Evolutionary conservation across 495 filamentous ascomycete genomes (phyloP).

Genomic region (Staphylotrichum tortipilum): DNA sequence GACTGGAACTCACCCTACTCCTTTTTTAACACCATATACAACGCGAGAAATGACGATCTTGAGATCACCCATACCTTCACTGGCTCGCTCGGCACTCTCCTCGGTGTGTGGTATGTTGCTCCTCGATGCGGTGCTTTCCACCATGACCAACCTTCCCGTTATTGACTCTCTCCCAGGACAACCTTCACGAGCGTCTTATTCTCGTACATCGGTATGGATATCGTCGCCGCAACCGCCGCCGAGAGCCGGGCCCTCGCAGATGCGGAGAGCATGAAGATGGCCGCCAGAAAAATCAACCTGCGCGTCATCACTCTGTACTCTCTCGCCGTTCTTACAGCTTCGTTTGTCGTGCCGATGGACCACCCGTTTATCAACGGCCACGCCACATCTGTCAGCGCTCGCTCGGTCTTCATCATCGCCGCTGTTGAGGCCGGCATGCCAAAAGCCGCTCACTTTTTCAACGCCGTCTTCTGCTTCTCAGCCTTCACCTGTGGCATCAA

Average conservation of each 20-base stretch:
- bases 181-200: conserved; percentile 37
- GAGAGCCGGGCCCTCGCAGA: conserved; percentile 39
- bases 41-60: conserved; percentile 18
- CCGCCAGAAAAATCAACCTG: conserved; percentile 38
- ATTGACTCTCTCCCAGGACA: conserved; percentile 30
- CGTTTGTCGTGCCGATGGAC: conserved; percentile 38
- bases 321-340: conserved; percentile 32
- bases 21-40: conserved; percentile 26
- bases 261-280: conserved; percentile 44
- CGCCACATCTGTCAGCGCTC: conserved; percentile 29
- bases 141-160: neutral
- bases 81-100: conserved; percentile 21
- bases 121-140: neutral
- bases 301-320: conserved; percentile 40
- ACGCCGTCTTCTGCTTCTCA: conserved; percentile 42
- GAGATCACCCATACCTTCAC: conserved; percentile 12
- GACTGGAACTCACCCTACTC: conserved; percentile 31
- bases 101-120: conserved; percentile 25
- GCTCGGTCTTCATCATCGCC: conserved; percentile 40
- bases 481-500: conserved; percentile 40
- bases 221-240: conserved; percentile 36
- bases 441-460: conserved; percentile 37
- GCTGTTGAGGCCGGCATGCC: conserved; percentile 36
- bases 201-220: conserved; percentile 45
- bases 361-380: conserved; percentile 38